Evolutionary conservation across 768 basidiomycete genomes (phyloP), one percentile per base, ranked within the genome.

Genomic region (Amanita rubescens): DNA sequence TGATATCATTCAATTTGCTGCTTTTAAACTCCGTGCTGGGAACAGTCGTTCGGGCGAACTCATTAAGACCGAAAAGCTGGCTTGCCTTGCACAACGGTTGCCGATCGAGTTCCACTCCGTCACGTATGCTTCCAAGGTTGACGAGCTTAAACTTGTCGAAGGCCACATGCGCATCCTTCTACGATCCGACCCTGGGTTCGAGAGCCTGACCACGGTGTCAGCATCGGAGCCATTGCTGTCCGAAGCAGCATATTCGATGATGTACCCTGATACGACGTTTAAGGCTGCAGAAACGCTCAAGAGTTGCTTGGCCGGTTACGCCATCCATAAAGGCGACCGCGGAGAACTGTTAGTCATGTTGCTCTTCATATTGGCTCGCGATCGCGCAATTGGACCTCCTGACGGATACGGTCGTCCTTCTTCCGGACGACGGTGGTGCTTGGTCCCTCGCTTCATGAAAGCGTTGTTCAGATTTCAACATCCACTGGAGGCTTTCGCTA

Each of bases 221-320:
- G 52, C 62, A 7, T 67, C 65, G 3, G 65, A 67, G 54, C 65
- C 64, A 24, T 32, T 66, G n/a, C 59, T 67, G 3, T 56, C 63
- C 3, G 66, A 66, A 55, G 65, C 62, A n/a, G 60, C 65, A 15
- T 58, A 50, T 22, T 32, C 7, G 10, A 22, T 60, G n/a, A 62
- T 60, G 58, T 20, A 39, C 24, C 27, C 45, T n/a, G 41, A 42
- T 42, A 42, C 41, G 4, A 42, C 0, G 41, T 9, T 42, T 42
- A 42, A 42, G 41, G 41, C 41, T 24, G 53, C 47, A 19, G 25
- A 8, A 33, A n/a, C 43, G 10, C 24, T 58, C 27, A 42, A 32
- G 30, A 2, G 27, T 19, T 32, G 47, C 9, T 15, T 52, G 5
- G 38, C 45, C 5, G 54, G 51, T 22, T 58, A 54, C 25, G 46